These are phyloP conservation scores for Amanita phalloides DNA, from an alignment of 768 basidiomycete species.

Conservation along the genomic window DNA sequence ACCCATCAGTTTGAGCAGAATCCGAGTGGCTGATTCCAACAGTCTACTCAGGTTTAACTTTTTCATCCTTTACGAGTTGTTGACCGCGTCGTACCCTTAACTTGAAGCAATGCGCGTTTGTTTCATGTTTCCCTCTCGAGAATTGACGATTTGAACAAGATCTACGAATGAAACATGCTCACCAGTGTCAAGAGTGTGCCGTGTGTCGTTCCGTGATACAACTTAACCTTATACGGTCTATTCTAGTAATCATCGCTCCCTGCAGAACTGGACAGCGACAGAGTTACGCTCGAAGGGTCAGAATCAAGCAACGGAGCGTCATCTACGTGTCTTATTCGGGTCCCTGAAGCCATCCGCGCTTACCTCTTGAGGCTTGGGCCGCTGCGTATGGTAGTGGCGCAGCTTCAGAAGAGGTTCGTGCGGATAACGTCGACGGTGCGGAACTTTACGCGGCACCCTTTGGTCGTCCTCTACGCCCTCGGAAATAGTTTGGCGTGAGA, in stretches of 20 bases:
- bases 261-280: conserved; percentile 30
- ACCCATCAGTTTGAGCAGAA: no score
- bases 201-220: conserved; percentile 73
- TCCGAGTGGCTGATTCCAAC: no score
- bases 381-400: conserved; percentile 30
- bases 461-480: not conserved
- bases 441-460: not conserved
- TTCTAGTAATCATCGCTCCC: conserved; percentile 53
- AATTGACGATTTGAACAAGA: conserved; percentile 26
- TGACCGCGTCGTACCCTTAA: conserved; percentile 28
- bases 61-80: no score
- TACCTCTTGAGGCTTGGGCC: conserved; percentile 28
- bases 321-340: not conserved
- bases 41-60: no score
- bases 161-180: conserved; percentile 59
- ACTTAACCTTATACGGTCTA: conserved; percentile 63
- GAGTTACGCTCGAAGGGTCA: not conserved
- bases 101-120: conserved; percentile 26
- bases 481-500: conserved; percentile 13
- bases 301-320: not conserved
- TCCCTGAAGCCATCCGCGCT: conserved; percentile 22
- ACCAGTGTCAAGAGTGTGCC: conserved; percentile 49
- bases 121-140: conserved; percentile 1
- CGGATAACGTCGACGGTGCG: not conserved
- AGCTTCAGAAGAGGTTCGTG: conserved; percentile 15